A percentile compares a stretch with the other conserved stretches of the same genome.
phyloP scores from a whole-genome alignment of 208 protist genomes.

The Perkinsela sp. region DNA sequence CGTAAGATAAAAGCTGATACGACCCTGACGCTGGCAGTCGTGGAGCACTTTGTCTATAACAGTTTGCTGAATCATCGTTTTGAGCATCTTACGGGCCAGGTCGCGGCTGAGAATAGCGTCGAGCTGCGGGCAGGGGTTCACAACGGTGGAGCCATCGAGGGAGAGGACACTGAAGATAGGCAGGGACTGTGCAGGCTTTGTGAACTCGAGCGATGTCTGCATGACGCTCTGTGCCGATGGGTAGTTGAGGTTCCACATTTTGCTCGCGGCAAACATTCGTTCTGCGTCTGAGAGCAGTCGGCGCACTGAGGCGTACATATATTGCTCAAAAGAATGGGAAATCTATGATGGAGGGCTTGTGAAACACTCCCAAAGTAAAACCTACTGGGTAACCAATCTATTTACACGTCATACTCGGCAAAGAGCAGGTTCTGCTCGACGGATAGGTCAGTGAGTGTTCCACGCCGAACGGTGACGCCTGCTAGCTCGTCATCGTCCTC shows the following conservation, averaged over 20 bases:
- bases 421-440: not conserved
- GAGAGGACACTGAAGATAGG: not conserved
- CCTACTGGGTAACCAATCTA: not conserved
- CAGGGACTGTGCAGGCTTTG: not conserved
- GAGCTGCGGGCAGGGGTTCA: conserved; percentile 2
- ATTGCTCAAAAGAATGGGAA: no score
- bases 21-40: conserved; percentile 70
- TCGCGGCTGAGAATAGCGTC: conserved; percentile 13
- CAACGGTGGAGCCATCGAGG: conserved; percentile 3
- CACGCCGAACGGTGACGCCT: not conserved
- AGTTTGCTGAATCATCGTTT: conserved; percentile 62
- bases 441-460: not conserved
- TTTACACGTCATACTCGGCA: not conserved
- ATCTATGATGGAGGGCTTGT: no score
- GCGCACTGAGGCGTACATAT: no score
- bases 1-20: conserved; percentile 90
- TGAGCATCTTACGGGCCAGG: conserved; percentile 43
- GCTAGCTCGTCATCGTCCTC: not conserved
- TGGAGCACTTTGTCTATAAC: conserved; percentile 72
- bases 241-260: not conserved
- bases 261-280: not conserved
- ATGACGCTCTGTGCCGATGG: not conserved
- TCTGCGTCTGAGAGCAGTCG: no score
- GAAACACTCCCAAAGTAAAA: not conserved
- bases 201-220: not conserved